Base-by-base conservation (phyloP, 768 basidiomycete genomes). In the Pulveroboletus sp. region DNA sequence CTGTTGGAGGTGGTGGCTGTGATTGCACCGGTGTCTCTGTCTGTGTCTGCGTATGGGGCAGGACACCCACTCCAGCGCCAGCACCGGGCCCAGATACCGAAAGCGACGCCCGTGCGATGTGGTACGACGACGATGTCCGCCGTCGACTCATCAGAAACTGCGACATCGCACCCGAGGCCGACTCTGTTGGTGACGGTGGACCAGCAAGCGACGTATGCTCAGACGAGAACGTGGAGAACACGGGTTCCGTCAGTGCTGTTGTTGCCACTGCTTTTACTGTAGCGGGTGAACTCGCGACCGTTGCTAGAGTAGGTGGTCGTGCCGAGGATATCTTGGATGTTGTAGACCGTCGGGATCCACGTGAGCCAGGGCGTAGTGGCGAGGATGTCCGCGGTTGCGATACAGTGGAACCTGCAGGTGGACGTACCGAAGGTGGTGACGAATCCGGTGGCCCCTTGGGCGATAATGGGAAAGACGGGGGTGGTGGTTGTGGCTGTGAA, bases 341-440 rank as follows among this genome's bases (percentile, higher is more conserved):
- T 6, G 79, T 76, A 3, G 86, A 88, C 18, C 82, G 63, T 15
- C 84, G 77, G 2, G 86, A 89, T 6, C 85, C 81, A 37, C 87
- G 77, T 6, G 88, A 89, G 6, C 76, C 83, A 32, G 88, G 84
- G 8, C 88, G 80, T 41, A 86, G 65, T 0, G 87, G 85, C 0
- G 85, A 82, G 10, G 77, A 70, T 35, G 69, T 64, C 49, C 57
- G 62, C 24, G 58, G 48, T 8, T 60, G 48, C 31, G 60, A 48
- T 63, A 68, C 11, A 66, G 65, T 7, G 72, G 71, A n/a, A 73
- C 71, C 61, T 24, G 69, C 64, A 3, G 62, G 64, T 14, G 72
- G 62, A 18, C 42, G 33, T 12, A 18, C 18, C 18, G 28, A 18
- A n/a, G 50, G 49, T 17, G 58, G 47, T 11, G 53, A 56, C 6